Base-by-base conservation (phyloP, 192 early-diverging fungal species). In the Coemansia pectinata region DNA sequence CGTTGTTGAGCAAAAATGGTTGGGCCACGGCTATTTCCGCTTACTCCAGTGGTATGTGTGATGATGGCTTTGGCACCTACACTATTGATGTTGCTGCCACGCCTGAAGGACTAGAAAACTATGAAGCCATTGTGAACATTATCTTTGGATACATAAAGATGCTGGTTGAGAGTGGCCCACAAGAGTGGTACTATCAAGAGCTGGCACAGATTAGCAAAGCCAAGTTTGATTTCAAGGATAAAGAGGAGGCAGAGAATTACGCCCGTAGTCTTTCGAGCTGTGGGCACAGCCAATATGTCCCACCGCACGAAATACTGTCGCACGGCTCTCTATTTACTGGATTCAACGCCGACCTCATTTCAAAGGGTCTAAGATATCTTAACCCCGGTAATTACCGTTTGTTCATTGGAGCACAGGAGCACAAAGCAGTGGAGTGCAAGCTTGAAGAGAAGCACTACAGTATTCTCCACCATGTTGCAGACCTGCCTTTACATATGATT, bases 11-110 rank as follows among this genome's bases (percentile, higher is more conserved):
- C 66, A 85, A 90, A 53, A 86, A 90, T 27, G 91, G 92, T 3
- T 97, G 95, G 95, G 93, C 92, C 5, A 87, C 90, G 44, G 81
- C 84, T 23, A 71, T 93, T 45, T 85, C 77, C 17, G 90, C 87
- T 0, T 86, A 88, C 27, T 60, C 42, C 6, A 33, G 45, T 6
- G 4, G 12, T n/a, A 21, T 9, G 0, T 29, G 0, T 42, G 6
- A 38, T 15, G 69, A 76, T 34, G 65, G 33, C 3, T 66, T 67
- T 7, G 62, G 70, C 36, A 19, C 70, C 5, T 74, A 73, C 34
- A 39, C 31, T 4, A 65, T 84, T 8, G 7, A 8, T 11, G 11
- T 71, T 12, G 6, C 59, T 3, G 62, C 63, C 4, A 78, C 81
- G 3, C 67, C 66, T 1, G 31, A 61, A 33, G 81, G 76, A 12